phyloP scores from a whole-genome alignment of 2,329 filamentous ascomycete species.

The Epichloe gansuensis region DNA sequence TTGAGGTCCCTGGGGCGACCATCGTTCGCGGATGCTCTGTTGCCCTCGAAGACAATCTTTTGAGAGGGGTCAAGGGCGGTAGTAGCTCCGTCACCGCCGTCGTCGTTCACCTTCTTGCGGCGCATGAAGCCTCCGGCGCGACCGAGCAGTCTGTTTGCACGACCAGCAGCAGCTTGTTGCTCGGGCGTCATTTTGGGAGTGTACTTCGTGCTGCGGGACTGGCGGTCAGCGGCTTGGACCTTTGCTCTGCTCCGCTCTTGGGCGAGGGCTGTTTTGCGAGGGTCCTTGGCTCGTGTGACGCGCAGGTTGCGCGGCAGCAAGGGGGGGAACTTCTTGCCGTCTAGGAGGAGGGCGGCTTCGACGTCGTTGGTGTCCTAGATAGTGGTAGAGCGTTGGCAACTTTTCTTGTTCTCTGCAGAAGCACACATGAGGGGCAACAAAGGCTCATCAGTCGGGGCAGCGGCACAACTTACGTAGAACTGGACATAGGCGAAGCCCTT shows the following conservation, averaged over 20 bases:
- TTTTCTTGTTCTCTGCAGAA: neutral
- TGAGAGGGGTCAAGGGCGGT: slow-evolving; percentile 38
- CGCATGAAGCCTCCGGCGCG: slow-evolving; percentile 47
- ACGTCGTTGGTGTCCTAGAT: slow-evolving; percentile 66
- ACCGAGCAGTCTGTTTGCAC: slow-evolving; percentile 61
- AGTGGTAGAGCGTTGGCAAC: neutral
- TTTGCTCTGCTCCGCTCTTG: slow-evolving; percentile 21
- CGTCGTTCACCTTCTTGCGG: slow-evolving; percentile 17
- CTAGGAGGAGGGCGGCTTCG: slow-evolving; percentile 75
- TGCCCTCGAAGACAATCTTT: slow-evolving; percentile 68
- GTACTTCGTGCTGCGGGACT: slow-evolving; percentile 39
- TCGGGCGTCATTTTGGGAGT: slow-evolving; percentile 57
- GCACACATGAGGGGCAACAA: neutral
- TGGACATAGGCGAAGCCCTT: slow-evolving; percentile 98
- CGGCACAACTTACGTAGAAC: slow-evolving; percentile 49
- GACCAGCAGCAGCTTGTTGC: slow-evolving; percentile 58
- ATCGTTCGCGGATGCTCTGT: slow-evolving; percentile 55
- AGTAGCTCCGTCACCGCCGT: slow-evolving; percentile 10
- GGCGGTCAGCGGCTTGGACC: slow-evolving; percentile 23
- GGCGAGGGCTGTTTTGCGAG: slow-evolving; percentile 43
- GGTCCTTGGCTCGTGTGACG: slow-evolving; percentile 73
- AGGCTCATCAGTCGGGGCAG: no score
- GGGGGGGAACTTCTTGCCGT: slow-evolving; percentile 87
- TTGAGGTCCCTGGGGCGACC: slow-evolving; percentile 46
- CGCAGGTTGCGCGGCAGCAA: slow-evolving; percentile 82